Base-by-base conservation (phyloP, 140 eudicot genomes). In the Ambrosia hybrid region DNA sequence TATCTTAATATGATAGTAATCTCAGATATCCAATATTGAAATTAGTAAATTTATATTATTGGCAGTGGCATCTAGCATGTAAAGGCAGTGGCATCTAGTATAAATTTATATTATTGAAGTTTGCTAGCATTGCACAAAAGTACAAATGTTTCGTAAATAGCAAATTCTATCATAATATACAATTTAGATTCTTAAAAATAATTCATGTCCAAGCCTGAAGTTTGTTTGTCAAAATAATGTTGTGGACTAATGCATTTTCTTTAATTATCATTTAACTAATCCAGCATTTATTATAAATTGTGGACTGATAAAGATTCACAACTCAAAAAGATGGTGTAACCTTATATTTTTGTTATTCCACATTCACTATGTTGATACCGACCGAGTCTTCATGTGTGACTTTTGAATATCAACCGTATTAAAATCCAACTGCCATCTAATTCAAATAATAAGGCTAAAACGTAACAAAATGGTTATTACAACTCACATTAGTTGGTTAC, bases 1-100 rank as follows among this genome's bases (percentile, higher is more conserved):
- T 30, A 96, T 88, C 96, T 88, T 95, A 60, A 95, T 34, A 76
- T 95, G 97, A 83, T 85, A 81, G 82, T 95, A 95, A 78, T 95
- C 99, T 71, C 99, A 91, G 94, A 70, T 59, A 71, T 38, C 39
- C 53, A 51, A 53, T 15, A 43, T 60, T 37, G 39, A 48, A 10
- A 59, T 55, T 53, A 73, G 55, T 45, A 51, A 34, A 61, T 3
- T 15, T 66, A 12, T 26, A 61, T 51, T 79, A 0, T 41, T 14
- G 16, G 39, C 67, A 30, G 2, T 30, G 2, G 34, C 34, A 30
- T 30, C 34, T 30, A 30, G 70, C 70, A 79, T 67, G 71, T 30
- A 38, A 68, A 4, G 51, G 37, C 51, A 74, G 38, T 73, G 71
- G 26, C 26, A 21, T 21, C 26, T 21, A 21, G 26, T 21, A 21